These are phyloP conservation scores for Jaenimonas drosophilae DNA, from an alignment of 208 protist genomes.

Conservation along the genomic window DNA sequence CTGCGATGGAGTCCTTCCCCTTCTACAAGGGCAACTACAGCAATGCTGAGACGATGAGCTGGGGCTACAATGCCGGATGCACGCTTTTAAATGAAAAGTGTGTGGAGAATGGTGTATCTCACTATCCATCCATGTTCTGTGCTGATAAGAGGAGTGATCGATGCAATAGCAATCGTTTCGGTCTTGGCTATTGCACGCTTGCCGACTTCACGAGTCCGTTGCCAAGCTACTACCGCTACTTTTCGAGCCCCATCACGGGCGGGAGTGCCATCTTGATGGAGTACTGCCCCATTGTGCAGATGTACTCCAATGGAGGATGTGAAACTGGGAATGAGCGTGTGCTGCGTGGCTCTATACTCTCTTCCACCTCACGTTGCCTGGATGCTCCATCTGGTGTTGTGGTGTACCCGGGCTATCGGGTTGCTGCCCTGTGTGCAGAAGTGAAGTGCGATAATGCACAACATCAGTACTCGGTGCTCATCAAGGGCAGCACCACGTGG, in stretches of 20 bases:
- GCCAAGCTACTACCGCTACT: conserved; percentile 34
- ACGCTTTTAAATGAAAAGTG: conserved; percentile 31
- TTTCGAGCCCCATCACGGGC: conserved; percentile 5
- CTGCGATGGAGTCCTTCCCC: conserved; percentile 65
- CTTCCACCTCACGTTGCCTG: conserved; percentile 10
- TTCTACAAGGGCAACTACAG: conserved; percentile 71
- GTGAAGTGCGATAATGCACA: conserved; percentile 3
- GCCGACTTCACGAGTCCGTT: neutral
- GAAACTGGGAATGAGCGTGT: neutral
- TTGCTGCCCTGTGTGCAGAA: conserved; percentile 14
- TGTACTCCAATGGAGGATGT: conserved; percentile 11
- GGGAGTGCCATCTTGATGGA: conserved; percentile 21
- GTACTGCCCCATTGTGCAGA: conserved; percentile 25
- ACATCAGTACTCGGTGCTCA: conserved; percentile 4
- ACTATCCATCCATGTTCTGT: conserved; percentile 49
- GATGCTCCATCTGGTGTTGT: conserved; percentile 1
- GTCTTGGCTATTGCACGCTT: conserved; percentile 17
- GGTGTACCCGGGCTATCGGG: neutral
- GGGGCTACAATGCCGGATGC: conserved; percentile 58
- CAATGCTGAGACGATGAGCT: conserved; percentile 55
- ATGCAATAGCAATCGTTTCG: conserved; percentile 22
- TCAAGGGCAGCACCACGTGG: conserved; percentile 4
- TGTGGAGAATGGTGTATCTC: conserved; percentile 14
- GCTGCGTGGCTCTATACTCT: conserved; percentile 11
- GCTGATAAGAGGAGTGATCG: neutral